Evolutionary conservation across 768 basidiomycete species (phyloP), one percentile per base, ranked within the genome.

Genomic region (Xerocomellus intermedius): DNA sequence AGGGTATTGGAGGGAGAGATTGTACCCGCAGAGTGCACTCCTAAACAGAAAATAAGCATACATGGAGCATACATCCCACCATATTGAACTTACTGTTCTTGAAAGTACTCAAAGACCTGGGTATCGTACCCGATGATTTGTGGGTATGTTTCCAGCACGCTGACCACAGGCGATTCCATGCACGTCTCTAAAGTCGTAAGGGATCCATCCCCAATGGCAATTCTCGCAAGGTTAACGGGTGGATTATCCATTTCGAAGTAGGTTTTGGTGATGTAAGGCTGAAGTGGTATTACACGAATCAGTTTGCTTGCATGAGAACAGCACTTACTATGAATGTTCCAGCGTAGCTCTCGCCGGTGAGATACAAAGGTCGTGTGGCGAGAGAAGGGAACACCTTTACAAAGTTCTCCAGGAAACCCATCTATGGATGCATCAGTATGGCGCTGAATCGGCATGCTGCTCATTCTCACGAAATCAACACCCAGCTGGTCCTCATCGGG

Each of bases 311-410:
- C 3, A 8, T 5, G 19, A 32, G 83, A 85, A 26, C 22, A 22
- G 42, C 7, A 67, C 81, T 55, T 59, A 82, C 82, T 45, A 89
- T 88, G 59, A 83, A 88, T 46, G 74, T 78, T 24, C 87, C 87
- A 21, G 88, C 82, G 68, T 89, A 89, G 63, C 84, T 86, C 69
- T 89, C 88, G 4, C 88, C 88, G 0, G 83, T 83, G n/a, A 91
- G 64, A 65, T 84, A 71, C 44, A 89, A 73, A 17, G 88, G 87
- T 26, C 89, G 81, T 2, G 73, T 82, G 17, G 80, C 80, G 19
- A 89, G 75, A 59, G 77, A 77, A 3, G 88, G 89, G 65, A 90
- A 90, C 16, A 89, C 83, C 62, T 85, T 83, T 57, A 88, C 85
- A 5, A 89, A 75, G 62, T 89, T 89, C 30, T 69, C 71, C 30